Evolutionary conservation across 1,284 basidiomycete species (phyloP), one percentile per base, ranked within the genome.

Genomic region (Trichosporon inkin): DNA sequence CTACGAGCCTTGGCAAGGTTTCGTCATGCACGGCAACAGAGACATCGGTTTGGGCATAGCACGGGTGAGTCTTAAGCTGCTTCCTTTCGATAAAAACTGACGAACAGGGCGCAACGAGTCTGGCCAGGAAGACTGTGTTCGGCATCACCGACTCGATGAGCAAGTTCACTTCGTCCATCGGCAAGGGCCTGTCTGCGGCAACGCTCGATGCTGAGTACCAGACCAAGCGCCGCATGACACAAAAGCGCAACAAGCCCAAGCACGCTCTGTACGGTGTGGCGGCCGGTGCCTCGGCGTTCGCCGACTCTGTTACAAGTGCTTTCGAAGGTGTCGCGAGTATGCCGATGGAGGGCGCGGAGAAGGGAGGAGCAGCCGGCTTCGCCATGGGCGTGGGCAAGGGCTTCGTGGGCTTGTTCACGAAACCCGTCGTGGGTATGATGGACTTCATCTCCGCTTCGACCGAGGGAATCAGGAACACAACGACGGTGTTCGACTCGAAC

Each of bases 401-500:
- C 10, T 81, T 98, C 56, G 92, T 97, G 59, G 95, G 95, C 88
- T 92, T 69, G 68, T 69, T 99, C 55, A 97, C 96, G 6, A 99
- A 99, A 78, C 96, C 96, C 5, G 92, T 89, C 1, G 91, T 99
- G 11, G 96, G 96, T 3, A 87, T 97, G 1, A 95, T 99, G 72
- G 96, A 99, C 78, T 84, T 99, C 47, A 90, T 94, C 3, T 89
- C 93, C 32, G 98, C 95, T 70, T 87, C 98, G 24, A 88, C 90
- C n/a, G 95, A 97, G 83, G 94, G 93, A 83, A 92, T 98, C 65
- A 86, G 96, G 40, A 99, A 99, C 73, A 99, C 96, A 0, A 99
- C 96, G 0, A 98, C 92, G 3, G 95, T 98, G 1, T 99, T 99
- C 67, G 96, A 99, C 73, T 90, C 87, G 66, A 89, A 90, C 51